Conservation (phyloP, 2,329 filamentous ascomycete species). For the Alternaria angustiovoidea region DNA sequence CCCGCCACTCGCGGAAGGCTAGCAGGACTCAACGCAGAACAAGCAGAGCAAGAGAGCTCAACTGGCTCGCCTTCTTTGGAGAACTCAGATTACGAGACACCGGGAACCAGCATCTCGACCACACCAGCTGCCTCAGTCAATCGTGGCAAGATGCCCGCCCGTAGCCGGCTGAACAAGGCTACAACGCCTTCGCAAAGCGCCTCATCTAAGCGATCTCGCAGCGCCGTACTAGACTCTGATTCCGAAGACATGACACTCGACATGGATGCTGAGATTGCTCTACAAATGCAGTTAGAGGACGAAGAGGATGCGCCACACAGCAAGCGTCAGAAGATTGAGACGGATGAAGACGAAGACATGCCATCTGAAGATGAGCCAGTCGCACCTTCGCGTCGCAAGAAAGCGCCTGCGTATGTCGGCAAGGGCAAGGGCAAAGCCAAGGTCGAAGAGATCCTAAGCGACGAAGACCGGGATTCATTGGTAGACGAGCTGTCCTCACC, state of each 20-base stretch:
- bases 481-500: constrained; percentile 10
- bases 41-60: constrained; percentile 34
- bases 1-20: constrained; percentile 19
- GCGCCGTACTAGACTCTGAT: constrained; percentile 34
- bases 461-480: constrained; percentile 16
- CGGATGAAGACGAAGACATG: constrained; percentile 47
- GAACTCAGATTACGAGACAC: constrained; percentile 65
- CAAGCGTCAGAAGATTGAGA: constrained; percentile 49
- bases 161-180: constrained; percentile 30
- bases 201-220: constrained; percentile 37
- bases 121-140: constrained; percentile 60
- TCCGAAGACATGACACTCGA: constrained; percentile 46
- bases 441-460: constrained; percentile 14
- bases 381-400: constrained; percentile 17
- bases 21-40: constrained; percentile 17
- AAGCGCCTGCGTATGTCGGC: constrained; percentile 18
- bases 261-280: constrained; percentile 64
- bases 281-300: constrained; percentile 63
- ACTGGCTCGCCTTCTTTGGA: constrained; percentile 45
- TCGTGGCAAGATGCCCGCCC: constrained; percentile 31
- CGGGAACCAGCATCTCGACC: constrained; percentile 65
- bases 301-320: constrained; percentile 55
- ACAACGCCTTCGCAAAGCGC: constrained; percentile 20
- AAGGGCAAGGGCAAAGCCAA: constrained; percentile 30
- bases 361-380: constrained; percentile 14